Percentiles rank a stretch among this genome's conserved stretches.
These are phyloP conservation scores for Cicer bijugum DNA, from an alignment of 306 rosid species.

Conservation along the genomic window DNA sequence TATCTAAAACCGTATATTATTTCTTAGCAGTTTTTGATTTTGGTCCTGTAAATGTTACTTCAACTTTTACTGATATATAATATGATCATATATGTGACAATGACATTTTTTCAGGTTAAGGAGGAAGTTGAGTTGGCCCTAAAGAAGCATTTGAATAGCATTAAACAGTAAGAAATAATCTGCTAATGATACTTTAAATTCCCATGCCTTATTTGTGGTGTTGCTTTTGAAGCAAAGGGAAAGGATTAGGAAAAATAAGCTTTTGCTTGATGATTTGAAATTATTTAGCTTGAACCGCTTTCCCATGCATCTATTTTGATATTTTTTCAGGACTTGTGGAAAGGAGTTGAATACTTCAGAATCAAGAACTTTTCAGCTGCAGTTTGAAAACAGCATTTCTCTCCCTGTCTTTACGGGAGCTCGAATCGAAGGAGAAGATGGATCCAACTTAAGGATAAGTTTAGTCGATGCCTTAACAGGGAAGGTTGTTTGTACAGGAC, in stretches of 20 bases:
- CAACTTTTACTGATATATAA: constrained; percentile 32
- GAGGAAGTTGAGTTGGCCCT: constrained; percentile 95
- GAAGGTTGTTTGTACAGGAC: constrained; percentile 64
- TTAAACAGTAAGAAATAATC: constrained; percentile 76
- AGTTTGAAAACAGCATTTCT: constrained; percentile 68
- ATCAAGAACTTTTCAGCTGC: constrained; percentile 71
- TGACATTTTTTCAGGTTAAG: constrained; percentile 67
- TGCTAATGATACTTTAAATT: constrained; percentile 38
- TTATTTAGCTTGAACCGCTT: constrained; percentile 32
- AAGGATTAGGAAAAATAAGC: constrained; percentile 19
- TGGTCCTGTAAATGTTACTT: constrained; percentile 31
- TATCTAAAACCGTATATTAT: constrained; percentile 14
- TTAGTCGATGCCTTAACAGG: constrained; percentile 69
- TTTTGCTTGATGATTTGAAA: constrained; percentile 32
- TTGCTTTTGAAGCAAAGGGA: constrained; percentile 32
- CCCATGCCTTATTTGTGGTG: background rate
- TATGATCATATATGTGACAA: constrained; percentile 24
- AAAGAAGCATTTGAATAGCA: constrained; percentile 65
- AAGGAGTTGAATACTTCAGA: constrained; percentile 59
- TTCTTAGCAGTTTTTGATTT: constrained; percentile 35
- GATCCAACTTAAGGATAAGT: constrained; percentile 66
- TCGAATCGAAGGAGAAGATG: constrained; percentile 92
- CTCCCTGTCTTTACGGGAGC: constrained; percentile 98
- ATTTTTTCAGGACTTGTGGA: constrained; percentile 66
- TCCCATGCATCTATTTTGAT: constrained; percentile 40